phyloP scores from a whole-genome alignment of 495 filamentous ascomycete species.

The Xanthoparmelia taractica region DNA sequence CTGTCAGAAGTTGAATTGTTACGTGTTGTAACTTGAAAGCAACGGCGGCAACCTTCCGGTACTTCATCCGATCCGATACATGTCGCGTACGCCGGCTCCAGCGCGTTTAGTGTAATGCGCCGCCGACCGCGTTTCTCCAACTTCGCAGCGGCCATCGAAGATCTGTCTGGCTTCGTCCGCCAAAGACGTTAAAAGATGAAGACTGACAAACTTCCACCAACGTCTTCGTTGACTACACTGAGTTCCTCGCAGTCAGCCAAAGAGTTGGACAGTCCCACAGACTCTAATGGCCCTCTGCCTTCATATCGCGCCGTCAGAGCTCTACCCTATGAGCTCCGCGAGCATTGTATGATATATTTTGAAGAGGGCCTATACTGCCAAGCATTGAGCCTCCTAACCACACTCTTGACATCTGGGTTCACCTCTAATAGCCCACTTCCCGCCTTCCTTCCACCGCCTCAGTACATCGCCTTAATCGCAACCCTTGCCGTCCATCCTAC shows the following conservation, averaged over 20 bases:
- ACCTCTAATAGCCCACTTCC: conserved; percentile 32
- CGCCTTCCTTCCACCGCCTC: conserved; percentile 43
- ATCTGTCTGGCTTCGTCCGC: not conserved
- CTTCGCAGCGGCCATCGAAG: not conserved
- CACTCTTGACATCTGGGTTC: conserved; percentile 52
- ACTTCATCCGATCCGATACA: not conserved
- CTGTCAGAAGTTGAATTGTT: no score
- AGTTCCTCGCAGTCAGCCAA: not conserved
- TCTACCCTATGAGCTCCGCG: conserved; percentile 53
- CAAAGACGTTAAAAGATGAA: not conserved
- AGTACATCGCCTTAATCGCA: conserved; percentile 57
- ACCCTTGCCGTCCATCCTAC: conserved; percentile 64
- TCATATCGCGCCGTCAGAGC: not conserved
- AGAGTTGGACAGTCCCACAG: not conserved
- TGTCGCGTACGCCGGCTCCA: not conserved
- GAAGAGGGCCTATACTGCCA: conserved; percentile 66
- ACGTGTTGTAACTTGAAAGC: no score
- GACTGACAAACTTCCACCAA: not conserved
- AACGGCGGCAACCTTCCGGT: no score
- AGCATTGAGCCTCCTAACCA: conserved; percentile 60
- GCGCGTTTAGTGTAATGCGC: no score
- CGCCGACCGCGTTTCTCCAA: not conserved
- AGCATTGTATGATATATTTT: conserved; percentile 63
- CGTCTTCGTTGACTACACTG: not conserved
- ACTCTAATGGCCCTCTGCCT: not conserved